Percentiles rank a stretch among this genome's conserved stretches.
These are phyloP conservation scores for Stachybotrys echinatus DNA, from an alignment of 2,329 filamentous ascomycete genomes.

Conservation along the genomic window DNA sequence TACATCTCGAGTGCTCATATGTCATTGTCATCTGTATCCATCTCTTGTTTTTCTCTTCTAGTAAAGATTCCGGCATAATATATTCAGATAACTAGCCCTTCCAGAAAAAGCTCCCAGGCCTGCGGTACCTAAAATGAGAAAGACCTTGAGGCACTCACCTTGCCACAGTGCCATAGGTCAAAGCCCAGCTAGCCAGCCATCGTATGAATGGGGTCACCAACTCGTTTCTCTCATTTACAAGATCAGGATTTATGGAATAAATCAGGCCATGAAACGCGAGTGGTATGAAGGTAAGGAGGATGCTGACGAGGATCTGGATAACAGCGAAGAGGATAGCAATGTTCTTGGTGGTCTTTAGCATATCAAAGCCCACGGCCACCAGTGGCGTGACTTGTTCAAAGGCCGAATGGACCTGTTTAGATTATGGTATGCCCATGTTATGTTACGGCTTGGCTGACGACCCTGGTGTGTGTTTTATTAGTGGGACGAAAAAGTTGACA, in stretches of 20 bases:
- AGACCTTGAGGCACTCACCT: neutral
- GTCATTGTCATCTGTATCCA: too few species aligned
- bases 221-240: neutral
- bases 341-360: neutral
- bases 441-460: neutral
- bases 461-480: too few species aligned
- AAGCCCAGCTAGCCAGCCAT: slow-evolving; percentile 1
- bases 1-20: too few species aligned
- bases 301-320: neutral
- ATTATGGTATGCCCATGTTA: neutral
- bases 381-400: slow-evolving; percentile 1
- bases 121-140: neutral
- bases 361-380: neutral
- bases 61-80: neutral
- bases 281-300: neutral
- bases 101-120: neutral
- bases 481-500: too few species aligned
- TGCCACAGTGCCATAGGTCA: neutral
- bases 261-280: neutral
- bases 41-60: too few species aligned
- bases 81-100: neutral
- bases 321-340: neutral
- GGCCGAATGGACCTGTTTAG: neutral
- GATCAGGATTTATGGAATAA: neutral
- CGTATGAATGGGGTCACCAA: neutral